Evolutionary conservation across 352 stramenopile species (phyloP).

Genomic region (Phytophthora tubulina): DNA sequence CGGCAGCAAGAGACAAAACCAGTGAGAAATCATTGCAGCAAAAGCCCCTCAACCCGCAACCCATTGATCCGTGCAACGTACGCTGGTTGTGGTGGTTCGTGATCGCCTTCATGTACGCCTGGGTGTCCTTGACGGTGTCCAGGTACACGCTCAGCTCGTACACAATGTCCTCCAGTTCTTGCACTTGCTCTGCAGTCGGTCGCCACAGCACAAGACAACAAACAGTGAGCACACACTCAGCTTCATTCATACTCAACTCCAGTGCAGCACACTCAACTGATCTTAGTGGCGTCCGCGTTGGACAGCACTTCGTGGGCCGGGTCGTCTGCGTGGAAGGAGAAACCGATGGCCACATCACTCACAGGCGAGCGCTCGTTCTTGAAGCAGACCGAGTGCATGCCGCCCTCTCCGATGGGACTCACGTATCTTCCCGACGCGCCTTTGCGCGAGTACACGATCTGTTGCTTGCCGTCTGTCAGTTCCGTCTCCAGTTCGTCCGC

Average conservation of each 20-base stretch:
- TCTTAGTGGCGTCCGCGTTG: slow-evolving; percentile 89
- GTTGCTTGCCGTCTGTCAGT: slow-evolving; percentile 68
- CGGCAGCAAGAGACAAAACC: slow-evolving; percentile 11
- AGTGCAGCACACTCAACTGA: slow-evolving; percentile 66
- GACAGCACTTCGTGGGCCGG: slow-evolving; percentile 88
- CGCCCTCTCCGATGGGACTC: slow-evolving; percentile 62
- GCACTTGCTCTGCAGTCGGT: slow-evolving; percentile 75
- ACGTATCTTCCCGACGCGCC: slow-evolving; percentile 68
- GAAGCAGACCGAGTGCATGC: slow-evolving; percentile 80
- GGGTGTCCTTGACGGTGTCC: slow-evolving; percentile 89
- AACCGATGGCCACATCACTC: slow-evolving; percentile 81
- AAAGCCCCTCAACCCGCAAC: too few species aligned
- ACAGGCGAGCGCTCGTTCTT: slow-evolving; percentile 66
- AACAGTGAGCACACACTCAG: background rate
- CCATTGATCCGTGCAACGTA: slow-evolving; percentile 29
- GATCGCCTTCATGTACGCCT: slow-evolving; percentile 90
- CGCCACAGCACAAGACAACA: background rate
- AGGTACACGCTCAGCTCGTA: slow-evolving; percentile 88
- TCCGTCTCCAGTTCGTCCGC: slow-evolving; percentile 75
- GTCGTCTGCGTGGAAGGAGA: slow-evolving; percentile 90
- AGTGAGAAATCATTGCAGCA: slow-evolving; percentile 6
- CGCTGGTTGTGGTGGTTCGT: slow-evolving; percentile 80
- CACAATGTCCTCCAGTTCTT: slow-evolving; percentile 88
- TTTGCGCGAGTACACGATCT: slow-evolving; percentile 63
- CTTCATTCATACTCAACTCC: background rate